A percentile compares a stretch with the other conserved stretches of the same genome.
phyloP scores from a whole-genome alignment of 345 rosid species.

The Draba incana region DNA sequence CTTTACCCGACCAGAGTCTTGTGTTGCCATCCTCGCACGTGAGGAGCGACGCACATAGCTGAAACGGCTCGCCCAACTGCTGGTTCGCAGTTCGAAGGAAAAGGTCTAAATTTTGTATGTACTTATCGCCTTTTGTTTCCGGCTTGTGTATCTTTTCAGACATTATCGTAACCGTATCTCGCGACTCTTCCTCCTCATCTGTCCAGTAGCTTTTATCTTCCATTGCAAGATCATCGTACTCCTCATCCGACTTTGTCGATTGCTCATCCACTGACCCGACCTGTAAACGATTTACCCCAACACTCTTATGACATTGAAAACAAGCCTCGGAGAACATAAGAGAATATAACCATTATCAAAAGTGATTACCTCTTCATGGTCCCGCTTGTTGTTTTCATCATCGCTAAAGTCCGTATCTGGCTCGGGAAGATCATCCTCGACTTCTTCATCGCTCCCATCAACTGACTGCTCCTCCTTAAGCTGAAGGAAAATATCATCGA shows the following conservation, averaged over 20 bases:
- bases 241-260: slow-evolving; percentile 92
- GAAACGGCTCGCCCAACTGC: slow-evolving; percentile 50
- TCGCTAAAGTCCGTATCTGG: slow-evolving; percentile 78
- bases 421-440: slow-evolving; percentile 71
- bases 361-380: slow-evolving; percentile 70
- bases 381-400: slow-evolving; percentile 51
- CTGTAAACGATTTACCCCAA: slow-evolving; percentile 42
- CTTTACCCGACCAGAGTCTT: slow-evolving; percentile 42
- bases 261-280: slow-evolving; percentile 98
- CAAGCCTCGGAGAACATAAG: neutral
- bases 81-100: slow-evolving; percentile 56
- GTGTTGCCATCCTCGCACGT: slow-evolving; percentile 50
- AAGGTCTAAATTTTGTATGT: slow-evolving; percentile 58
- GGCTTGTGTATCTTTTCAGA: slow-evolving; percentile 28
- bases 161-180: slow-evolving; percentile 42
- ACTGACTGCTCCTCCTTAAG: slow-evolving; percentile 92
- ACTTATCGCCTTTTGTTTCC: slow-evolving; percentile 52
- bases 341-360: neutral
- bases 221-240: slow-evolving; percentile 97
- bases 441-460: slow-evolving; percentile 96
- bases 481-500: slow-evolving; percentile 42
- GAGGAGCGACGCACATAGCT: slow-evolving; percentile 50
- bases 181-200: slow-evolving; percentile 56
- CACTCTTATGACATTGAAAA: neutral
- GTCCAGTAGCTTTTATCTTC: slow-evolving; percentile 77